Evolutionary conservation across 257 asterid species (phyloP).

Genomic region (Solanum lignicaule): DNA sequence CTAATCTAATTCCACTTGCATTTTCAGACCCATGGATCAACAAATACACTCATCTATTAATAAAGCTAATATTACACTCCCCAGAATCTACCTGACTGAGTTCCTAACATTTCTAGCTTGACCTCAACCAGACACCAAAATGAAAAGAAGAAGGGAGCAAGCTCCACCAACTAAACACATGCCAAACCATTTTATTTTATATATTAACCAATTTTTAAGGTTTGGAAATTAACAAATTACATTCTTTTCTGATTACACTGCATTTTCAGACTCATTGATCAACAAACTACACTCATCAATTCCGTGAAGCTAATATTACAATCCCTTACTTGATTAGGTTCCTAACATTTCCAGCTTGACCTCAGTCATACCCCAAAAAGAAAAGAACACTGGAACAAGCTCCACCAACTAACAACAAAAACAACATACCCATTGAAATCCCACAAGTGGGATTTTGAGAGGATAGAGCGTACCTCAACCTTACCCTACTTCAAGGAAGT

Average conservation of each 20-base stretch:
- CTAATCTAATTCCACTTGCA: background rate
- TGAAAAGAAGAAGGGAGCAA: background rate
- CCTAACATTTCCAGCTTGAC: background rate
- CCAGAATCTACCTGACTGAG: background rate
- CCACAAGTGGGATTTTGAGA: background rate
- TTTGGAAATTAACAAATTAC: background rate
- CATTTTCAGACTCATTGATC: background rate
- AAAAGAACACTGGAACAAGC: background rate
- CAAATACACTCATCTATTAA: background rate
- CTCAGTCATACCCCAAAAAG: background rate
- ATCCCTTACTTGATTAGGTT: background rate
- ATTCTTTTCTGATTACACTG: background rate
- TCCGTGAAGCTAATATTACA: background rate
- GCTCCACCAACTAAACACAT: background rate
- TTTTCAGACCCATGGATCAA: background rate
- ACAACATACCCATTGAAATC: background rate
- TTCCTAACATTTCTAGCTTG: background rate
- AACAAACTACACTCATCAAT: background rate
- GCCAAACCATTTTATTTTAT: background rate
- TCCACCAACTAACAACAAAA: background rate
- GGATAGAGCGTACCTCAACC: background rate
- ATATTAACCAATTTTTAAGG: background rate
- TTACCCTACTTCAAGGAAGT: background rate
- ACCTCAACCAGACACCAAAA: background rate
- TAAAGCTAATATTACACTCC: background rate